Percentiles rank a stretch among this genome's conserved stretches.
These are phyloP conservation scores for Rutstroemia sydowiana DNA, from an alignment of 2,329 filamentous ascomycete species.

Conservation along the genomic window DNA sequence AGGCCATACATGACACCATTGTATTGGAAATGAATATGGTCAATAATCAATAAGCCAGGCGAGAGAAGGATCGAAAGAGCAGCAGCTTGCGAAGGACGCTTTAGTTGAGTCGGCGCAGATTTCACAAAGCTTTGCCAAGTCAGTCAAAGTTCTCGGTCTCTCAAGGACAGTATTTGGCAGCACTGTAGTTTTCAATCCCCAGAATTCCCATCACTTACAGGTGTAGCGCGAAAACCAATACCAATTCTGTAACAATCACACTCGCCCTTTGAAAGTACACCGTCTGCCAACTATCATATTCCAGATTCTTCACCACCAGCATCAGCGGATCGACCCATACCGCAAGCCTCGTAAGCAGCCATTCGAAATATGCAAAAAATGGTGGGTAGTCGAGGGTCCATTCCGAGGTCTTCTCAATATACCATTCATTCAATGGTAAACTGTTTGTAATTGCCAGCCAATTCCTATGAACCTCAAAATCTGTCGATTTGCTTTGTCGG, in stretches of 20 bases:
- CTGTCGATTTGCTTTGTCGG: slow-evolving; percentile 78
- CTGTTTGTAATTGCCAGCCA: slow-evolving; percentile 96
- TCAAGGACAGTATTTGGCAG: too few relatives aligned
- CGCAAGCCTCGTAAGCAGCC: slow-evolving; percentile 76
- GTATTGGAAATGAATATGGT: slow-evolving; percentile 98
- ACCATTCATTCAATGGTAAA: slow-evolving; percentile 82
- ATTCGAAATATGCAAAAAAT: slow-evolving; percentile 97
- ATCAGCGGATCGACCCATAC: slow-evolving; percentile 71
- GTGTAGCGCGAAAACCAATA: slow-evolving; percentile 76
- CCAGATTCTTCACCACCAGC: slow-evolving; percentile 72
- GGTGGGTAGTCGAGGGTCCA: slow-evolving; percentile 99
- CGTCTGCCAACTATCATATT: slow-evolving; percentile 88
- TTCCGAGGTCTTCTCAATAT: slow-evolving; percentile 95
- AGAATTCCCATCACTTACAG: slow-evolving; percentile 42
- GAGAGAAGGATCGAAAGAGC: slow-evolving; percentile 86
- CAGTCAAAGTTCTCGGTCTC: slow-evolving; percentile 14
- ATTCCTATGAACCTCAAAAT: slow-evolving; percentile 98
- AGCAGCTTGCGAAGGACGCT: slow-evolving; percentile 72
- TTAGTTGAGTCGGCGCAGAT: slow-evolving; percentile 57
- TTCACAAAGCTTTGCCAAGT: slow-evolving; percentile 58
- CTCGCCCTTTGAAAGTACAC: slow-evolving; percentile 88
- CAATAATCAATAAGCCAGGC: slow-evolving; percentile 90
- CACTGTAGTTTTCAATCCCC: not conserved
- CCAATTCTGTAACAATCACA: slow-evolving; percentile 77
- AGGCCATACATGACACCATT: slow-evolving; percentile 95